phyloP scores from a whole-genome alignment of 129 eudicot species.

The Flaveria linearis region DNA sequence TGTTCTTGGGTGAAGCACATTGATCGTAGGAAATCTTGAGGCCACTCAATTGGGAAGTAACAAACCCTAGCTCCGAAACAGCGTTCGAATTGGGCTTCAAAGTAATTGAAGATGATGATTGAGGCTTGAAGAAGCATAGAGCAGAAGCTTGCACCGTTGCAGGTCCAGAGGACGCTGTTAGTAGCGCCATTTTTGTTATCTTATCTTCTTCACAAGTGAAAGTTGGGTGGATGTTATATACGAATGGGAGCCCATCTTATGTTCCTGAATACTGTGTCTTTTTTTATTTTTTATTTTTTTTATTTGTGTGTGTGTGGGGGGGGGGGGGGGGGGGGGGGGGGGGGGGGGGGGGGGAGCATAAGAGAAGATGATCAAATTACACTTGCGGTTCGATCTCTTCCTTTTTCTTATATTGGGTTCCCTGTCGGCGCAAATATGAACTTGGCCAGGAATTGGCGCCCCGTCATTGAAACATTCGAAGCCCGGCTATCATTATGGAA shows the following conservation, averaged over 20 bases:
- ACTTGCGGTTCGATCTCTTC: too few relatives aligned
- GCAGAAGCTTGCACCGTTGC: constrained; percentile 27
- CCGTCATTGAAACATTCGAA: not conserved
- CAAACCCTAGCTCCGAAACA: constrained; percentile 58
- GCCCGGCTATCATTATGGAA: not conserved
- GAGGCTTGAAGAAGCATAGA: constrained; percentile 32
- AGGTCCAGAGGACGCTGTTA: constrained; percentile 33
- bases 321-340: too few relatives aligned
- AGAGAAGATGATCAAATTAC: too few relatives aligned
- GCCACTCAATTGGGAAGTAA: constrained; percentile 74
- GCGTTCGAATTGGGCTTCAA: constrained; percentile 27
- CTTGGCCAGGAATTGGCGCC: not conserved
- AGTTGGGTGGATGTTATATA: constrained; percentile 11
- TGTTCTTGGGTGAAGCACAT: constrained; percentile 27
- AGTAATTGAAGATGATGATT: constrained; percentile 16
- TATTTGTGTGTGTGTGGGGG: too few relatives aligned
- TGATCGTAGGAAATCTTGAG: constrained; percentile 48
- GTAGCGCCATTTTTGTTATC: constrained; percentile 39
- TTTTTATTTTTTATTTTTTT: too few relatives aligned
- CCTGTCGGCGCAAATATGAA: not conserved
- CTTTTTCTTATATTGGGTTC: not conserved
- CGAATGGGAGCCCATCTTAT: constrained; percentile 20
- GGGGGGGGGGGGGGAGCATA: too few relatives aligned
- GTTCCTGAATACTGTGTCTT: not conserved
- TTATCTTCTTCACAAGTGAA: constrained; percentile 27